phyloP scores from a whole-genome alignment of 768 basidiomycete species.

The Lactifluus volemus region DNA sequence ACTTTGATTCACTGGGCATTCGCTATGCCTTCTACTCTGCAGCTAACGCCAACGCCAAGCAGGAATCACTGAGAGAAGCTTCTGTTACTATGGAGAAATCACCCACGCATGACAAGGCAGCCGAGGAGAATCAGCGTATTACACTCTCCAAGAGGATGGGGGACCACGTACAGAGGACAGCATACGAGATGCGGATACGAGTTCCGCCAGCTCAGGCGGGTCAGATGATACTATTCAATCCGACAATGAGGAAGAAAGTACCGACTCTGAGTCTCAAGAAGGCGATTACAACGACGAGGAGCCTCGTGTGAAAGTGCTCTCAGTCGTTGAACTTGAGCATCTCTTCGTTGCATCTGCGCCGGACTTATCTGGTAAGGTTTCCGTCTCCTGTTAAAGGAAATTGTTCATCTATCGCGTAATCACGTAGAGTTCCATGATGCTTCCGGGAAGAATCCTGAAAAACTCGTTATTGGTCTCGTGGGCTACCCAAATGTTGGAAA shows the following conservation, averaged over 20 bases:
- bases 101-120: neutral
- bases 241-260: slow-evolving; percentile 29
- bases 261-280: slow-evolving; percentile 44
- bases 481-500: slow-evolving; percentile 99
- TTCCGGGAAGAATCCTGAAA: slow-evolving; percentile 48
- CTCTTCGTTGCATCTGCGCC: slow-evolving; percentile 70
- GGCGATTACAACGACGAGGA: slow-evolving; percentile 44
- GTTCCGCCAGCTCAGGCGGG: slow-evolving; percentile 22
- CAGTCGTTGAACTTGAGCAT: slow-evolving; percentile 81
- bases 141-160: slow-evolving; percentile 22
- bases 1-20: slow-evolving; percentile 69
- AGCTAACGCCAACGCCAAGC: slow-evolving; percentile 74
- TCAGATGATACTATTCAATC: slow-evolving; percentile 17
- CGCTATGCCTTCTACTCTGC: slow-evolving; percentile 93
- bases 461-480: slow-evolving; percentile 80
- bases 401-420: slow-evolving; percentile 3
- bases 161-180: slow-evolving; percentile 21
- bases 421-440: slow-evolving; percentile 49
- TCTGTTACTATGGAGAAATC: slow-evolving; percentile 13
- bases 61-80: slow-evolving; percentile 58
- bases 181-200: slow-evolving; percentile 27
- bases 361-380: slow-evolving; percentile 47
- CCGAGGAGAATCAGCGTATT: slow-evolving; percentile 4
- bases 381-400: neutral
- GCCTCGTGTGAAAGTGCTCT: slow-evolving; percentile 66